These are phyloP conservation scores for Stachybotrys chartarum DNA, from an alignment of 2,329 filamentous ascomycete species.

Conservation along the genomic window DNA sequence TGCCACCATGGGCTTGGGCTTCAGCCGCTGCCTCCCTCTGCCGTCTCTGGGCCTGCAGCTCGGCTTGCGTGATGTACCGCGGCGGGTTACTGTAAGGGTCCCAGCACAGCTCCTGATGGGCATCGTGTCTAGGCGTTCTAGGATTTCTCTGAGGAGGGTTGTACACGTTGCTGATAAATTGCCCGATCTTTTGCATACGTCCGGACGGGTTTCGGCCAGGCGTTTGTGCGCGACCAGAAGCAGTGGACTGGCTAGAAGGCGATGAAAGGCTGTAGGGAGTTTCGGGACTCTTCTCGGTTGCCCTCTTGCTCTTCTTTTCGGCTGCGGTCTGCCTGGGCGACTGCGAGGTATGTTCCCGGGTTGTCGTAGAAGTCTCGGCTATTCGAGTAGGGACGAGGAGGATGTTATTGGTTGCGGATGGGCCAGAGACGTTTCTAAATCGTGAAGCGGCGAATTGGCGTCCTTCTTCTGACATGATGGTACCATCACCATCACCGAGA, in stretches of 20 bases:
- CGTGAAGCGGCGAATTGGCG: background rate
- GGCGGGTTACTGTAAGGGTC: background rate
- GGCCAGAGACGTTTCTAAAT: background rate
- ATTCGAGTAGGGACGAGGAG: background rate
- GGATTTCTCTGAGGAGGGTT: background rate
- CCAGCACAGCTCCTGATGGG: background rate
- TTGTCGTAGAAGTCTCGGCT: background rate
- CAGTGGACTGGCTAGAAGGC: no score
- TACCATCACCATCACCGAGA: background rate
- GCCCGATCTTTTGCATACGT: background rate
- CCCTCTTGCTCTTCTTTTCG: background rate
- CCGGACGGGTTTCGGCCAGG: no score
- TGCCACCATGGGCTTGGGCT: no score
- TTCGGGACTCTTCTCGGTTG: background rate
- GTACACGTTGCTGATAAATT: background rate
- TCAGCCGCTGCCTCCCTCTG: background rate
- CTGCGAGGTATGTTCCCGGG: background rate
- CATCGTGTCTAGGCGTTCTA: background rate
- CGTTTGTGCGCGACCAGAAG: no score
- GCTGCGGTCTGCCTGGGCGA: background rate
- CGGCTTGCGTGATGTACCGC: background rate
- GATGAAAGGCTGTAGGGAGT: background rate
- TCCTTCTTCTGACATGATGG: background rate
- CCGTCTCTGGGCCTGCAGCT: background rate
- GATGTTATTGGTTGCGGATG: background rate